Conservation (phyloP, 768 basidiomycete species). For the Hypsizygus marmoreus region DNA sequence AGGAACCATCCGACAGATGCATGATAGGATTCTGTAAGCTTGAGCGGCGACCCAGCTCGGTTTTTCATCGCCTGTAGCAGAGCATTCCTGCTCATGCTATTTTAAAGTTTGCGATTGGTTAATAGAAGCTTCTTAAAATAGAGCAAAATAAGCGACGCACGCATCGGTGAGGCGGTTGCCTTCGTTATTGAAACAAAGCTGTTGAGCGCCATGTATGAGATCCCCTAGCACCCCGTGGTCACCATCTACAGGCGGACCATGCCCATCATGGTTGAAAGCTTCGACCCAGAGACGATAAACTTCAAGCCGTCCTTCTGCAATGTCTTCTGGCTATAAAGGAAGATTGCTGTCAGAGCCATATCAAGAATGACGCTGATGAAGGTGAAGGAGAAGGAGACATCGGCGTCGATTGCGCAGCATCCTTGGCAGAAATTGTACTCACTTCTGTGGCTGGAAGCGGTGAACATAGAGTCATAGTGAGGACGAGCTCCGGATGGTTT, state of each 20-base stretch:
- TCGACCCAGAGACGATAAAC: conserved; percentile 19
- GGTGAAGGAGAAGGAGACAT: not conserved
- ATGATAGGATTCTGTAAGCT: conserved; percentile 15
- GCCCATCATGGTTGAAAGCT: conserved; percentile 21
- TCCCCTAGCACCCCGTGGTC: conserved; percentile 16
- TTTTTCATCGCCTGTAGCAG: conserved; percentile 13
- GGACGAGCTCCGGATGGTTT: conserved; percentile 20
- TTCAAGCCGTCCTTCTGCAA: conserved; percentile 19
- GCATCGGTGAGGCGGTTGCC: conserved; percentile 13
- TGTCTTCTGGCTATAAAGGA: conserved; percentile 18
- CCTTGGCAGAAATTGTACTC: conserved; percentile 6
- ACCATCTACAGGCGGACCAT: conserved; percentile 1
- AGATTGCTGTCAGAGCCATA: not conserved
- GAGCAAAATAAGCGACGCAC: conserved; percentile 14
- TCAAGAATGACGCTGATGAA: not conserved
- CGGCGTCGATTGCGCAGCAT: not conserved
- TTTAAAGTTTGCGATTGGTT: conserved; percentile 1
- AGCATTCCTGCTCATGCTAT: conserved; percentile 16
- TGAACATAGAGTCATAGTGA: conserved; percentile 27
- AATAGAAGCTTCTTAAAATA: not conserved
- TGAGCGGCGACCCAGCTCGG: conserved; percentile 20
- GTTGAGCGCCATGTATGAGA: conserved; percentile 17
- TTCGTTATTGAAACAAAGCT: conserved; percentile 22
- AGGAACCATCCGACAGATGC: conserved; percentile 22
- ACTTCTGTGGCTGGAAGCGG: conserved; percentile 28